phyloP scores from a whole-genome alignment of 1,139 yeast genomes.

The Sugiyamaella novakii region DNA sequence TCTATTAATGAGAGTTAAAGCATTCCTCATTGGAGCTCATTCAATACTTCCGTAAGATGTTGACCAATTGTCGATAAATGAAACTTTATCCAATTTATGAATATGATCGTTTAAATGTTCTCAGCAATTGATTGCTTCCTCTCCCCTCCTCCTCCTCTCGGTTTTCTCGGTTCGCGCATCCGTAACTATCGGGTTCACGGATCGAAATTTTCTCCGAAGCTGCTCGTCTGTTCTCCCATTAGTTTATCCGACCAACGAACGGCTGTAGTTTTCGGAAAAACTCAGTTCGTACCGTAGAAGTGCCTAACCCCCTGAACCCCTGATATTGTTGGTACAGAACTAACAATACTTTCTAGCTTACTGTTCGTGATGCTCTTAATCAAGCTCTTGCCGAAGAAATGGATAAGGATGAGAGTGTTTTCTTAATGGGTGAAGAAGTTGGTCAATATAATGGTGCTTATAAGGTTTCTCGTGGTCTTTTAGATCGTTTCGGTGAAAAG shows the following conservation, averaged over 20 bases:
- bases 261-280: not conserved
- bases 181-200: not conserved
- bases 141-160: not conserved
- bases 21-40: too few species aligned
- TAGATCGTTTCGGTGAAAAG: slow-evolving; percentile 96
- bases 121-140: not conserved
- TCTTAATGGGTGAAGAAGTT: slow-evolving; percentile 98
- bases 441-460: slow-evolving; percentile 99
- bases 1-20: too few species aligned
- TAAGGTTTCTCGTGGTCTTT: slow-evolving; percentile 91
- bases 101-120: too few species aligned
- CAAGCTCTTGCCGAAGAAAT: slow-evolving; percentile 95
- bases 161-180: not conserved
- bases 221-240: not conserved
- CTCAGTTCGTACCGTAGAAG: not conserved
- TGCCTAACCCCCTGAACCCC: slow-evolving; percentile 5
- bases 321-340: not conserved
- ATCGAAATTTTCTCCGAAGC: too few species aligned
- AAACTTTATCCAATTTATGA: too few species aligned
- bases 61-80: too few species aligned
- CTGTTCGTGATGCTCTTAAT: slow-evolving; percentile 97
- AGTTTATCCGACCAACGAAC: not conserved
- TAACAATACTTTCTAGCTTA: slow-evolving; percentile 46
- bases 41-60: too few species aligned
- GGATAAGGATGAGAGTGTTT: slow-evolving; percentile 93